phyloP scores from a whole-genome alignment of 2,329 filamentous ascomycete species.

The Xylaria sp. region DNA sequence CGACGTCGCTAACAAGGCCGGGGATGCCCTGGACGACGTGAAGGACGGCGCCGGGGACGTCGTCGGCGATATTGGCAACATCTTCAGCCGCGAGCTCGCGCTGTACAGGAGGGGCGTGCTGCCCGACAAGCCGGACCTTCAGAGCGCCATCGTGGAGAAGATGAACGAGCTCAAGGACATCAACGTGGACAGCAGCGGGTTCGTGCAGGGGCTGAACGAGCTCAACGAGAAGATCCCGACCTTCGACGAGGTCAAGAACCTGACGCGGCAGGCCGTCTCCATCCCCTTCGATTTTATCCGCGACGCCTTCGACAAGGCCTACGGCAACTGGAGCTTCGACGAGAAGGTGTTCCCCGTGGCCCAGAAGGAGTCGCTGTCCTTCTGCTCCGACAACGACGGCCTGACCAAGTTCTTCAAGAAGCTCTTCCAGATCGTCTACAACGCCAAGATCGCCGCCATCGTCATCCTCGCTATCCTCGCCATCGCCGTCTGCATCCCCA shows the following conservation, averaged over 20 bases:
- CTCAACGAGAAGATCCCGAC: slow-evolving; percentile 81
- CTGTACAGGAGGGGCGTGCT: slow-evolving; percentile 17
- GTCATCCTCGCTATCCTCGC: slow-evolving; percentile 75
- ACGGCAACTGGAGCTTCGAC: slow-evolving; percentile 80
- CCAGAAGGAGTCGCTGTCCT: slow-evolving; percentile 78
- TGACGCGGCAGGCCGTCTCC: slow-evolving; percentile 75
- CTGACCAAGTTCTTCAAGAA: slow-evolving; percentile 84
- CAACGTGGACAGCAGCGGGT: slow-evolving; percentile 67
- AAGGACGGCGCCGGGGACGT: slow-evolving; percentile 32
- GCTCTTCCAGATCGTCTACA: slow-evolving; percentile 69
- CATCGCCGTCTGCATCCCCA: slow-evolving; percentile 73
- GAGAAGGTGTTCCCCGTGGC: slow-evolving; percentile 80
- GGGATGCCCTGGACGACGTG: slow-evolving; percentile 33
- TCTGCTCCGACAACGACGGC: slow-evolving; percentile 85
- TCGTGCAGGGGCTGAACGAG: slow-evolving; percentile 71
- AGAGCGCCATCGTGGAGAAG: slow-evolving; percentile 64
- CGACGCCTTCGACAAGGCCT: slow-evolving; percentile 70
- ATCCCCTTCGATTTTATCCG: slow-evolving; percentile 84
- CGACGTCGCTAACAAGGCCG: slow-evolving; percentile 56
- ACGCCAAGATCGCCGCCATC: slow-evolving; percentile 76
- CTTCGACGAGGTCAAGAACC: slow-evolving; percentile 82
- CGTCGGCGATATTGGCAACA: slow-evolving; percentile 49
- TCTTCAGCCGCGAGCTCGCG: slow-evolving; percentile 6
- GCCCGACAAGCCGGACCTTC: slow-evolving; percentile 41
- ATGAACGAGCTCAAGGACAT: slow-evolving; percentile 65